These are phyloP conservation scores for Pseudozyma pruni DNA, from an alignment of 1,284 basidiomycete genomes.

Conservation along the genomic window DNA sequence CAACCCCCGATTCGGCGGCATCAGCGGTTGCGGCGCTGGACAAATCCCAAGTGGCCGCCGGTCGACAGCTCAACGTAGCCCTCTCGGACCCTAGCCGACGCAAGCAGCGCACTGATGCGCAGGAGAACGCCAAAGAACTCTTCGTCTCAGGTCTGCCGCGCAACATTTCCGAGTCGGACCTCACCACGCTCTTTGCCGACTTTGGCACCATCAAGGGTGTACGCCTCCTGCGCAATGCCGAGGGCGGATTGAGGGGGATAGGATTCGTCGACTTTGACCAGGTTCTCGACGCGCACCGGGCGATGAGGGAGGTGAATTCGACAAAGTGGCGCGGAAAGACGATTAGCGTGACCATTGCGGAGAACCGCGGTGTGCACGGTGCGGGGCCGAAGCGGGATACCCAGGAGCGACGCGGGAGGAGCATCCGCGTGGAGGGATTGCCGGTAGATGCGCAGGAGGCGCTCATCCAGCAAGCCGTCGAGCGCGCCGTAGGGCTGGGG, in stretches of 20 bases:
- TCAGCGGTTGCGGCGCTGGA: slow-evolving; percentile 81
- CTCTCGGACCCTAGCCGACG: slow-evolving; percentile 90
- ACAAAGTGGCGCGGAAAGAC: slow-evolving; percentile 55
- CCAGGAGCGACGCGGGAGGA: slow-evolving; percentile 31
- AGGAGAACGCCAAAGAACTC: slow-evolving; percentile 81
- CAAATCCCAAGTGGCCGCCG: slow-evolving; percentile 75
- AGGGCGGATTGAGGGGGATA: slow-evolving; percentile 82
- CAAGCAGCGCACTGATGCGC: slow-evolving; percentile 86
- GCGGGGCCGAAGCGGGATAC: slow-evolving; percentile 4
- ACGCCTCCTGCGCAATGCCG: slow-evolving; percentile 79
- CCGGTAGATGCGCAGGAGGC: slow-evolving; percentile 65
- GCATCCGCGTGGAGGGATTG: slow-evolving; percentile 48
- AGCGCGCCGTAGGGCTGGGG: slow-evolving; percentile 42
- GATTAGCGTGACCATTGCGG: slow-evolving; percentile 53
- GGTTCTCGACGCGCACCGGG: slow-evolving; percentile 57
- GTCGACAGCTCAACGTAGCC: slow-evolving; percentile 78
- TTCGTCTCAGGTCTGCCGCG: slow-evolving; percentile 85
- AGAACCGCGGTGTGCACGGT: slow-evolving; percentile 20
- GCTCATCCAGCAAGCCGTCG: slow-evolving; percentile 64
- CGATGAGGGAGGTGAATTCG: slow-evolving; percentile 60
- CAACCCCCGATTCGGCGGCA: slow-evolving; percentile 82
- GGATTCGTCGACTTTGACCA: slow-evolving; percentile 89
- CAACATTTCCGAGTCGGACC: slow-evolving; percentile 78
- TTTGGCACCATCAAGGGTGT: slow-evolving; percentile 84
- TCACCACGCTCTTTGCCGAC: slow-evolving; percentile 77